Conservation (phyloP, 1,284 basidiomycete species). For the Ustilago cynodontis region DNA sequence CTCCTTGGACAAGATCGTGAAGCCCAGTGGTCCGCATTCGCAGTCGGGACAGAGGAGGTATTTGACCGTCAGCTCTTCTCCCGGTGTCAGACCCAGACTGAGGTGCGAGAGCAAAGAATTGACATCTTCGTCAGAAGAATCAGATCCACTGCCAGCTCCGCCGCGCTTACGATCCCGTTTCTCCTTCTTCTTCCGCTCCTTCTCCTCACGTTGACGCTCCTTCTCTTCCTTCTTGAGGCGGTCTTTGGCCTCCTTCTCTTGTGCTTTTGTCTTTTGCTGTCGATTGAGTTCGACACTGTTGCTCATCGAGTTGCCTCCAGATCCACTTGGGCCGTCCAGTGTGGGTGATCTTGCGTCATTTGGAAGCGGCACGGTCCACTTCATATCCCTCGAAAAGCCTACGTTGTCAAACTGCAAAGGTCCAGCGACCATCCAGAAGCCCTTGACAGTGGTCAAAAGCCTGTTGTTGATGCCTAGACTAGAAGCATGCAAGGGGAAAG, state of each 20-base stretch:
- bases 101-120: conserved; percentile 40
- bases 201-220: conserved; percentile 33
- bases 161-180: conserved; percentile 34
- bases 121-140: conserved; percentile 43
- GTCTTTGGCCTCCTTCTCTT: conserved; percentile 37
- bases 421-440: conserved; percentile 61
- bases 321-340: not conserved
- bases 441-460: conserved; percentile 46
- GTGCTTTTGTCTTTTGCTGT: conserved; percentile 26
- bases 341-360: not conserved
- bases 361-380: conserved; percentile 53
- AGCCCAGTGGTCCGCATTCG: conserved; percentile 67
- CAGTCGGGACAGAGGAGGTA: conserved; percentile 68
- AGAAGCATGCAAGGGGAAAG: conserved; percentile 36
- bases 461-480: conserved; percentile 22
- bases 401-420: conserved; percentile 68
- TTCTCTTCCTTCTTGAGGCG: conserved; percentile 40
- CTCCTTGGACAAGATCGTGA: conserved; percentile 54
- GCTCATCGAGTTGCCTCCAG: conserved; percentile 11
- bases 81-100: conserved; percentile 48
- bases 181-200: conserved; percentile 32
- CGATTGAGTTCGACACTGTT: conserved; percentile 10
- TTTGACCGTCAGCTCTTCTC: conserved; percentile 62
- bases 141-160: conserved; percentile 36
- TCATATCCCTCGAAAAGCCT: conserved; percentile 63